phyloP scores from a whole-genome alignment of 352 stramenopile genomes.

The Blastocystis sp. region DNA sequence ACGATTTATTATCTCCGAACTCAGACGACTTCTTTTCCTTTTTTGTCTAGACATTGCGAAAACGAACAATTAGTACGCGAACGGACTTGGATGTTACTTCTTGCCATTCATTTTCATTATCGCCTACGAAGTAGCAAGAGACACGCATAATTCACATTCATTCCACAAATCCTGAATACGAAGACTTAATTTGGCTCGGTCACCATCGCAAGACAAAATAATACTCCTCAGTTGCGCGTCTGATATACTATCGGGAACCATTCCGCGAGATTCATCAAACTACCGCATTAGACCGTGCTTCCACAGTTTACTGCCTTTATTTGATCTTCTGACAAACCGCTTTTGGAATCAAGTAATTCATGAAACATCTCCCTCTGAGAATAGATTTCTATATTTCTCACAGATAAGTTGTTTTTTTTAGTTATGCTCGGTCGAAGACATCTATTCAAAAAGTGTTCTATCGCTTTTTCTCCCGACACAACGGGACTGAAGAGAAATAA shows the following conservation, averaged over 20 bases:
- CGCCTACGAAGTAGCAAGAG: not conserved
- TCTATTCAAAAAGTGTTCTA: not conserved
- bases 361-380: not conserved
- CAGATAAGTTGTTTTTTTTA: not conserved
- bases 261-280: not conserved
- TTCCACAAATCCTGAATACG: conserved; percentile 15
- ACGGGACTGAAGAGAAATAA: not conserved
- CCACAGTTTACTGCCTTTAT: not conserved
- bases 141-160: not conserved
- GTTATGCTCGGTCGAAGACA: not conserved
- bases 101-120: not conserved
- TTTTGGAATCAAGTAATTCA: not conserved
- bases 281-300: not conserved
- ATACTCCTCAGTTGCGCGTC: conserved; percentile 5
- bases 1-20: no score
- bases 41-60: not conserved
- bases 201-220: conserved; percentile 1
- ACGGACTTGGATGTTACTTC: not conserved
- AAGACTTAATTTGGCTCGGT: not conserved
- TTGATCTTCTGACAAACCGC: not conserved
- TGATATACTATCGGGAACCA: conserved; percentile 2
- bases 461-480: not conserved
- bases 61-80: not conserved
- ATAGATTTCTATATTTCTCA: not conserved
- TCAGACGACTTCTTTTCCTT: not conserved